These are phyloP conservation scores for Pseudocercospora fuligena DNA, from an alignment of 2,329 filamentous ascomycete species.

Conservation along the genomic window DNA sequence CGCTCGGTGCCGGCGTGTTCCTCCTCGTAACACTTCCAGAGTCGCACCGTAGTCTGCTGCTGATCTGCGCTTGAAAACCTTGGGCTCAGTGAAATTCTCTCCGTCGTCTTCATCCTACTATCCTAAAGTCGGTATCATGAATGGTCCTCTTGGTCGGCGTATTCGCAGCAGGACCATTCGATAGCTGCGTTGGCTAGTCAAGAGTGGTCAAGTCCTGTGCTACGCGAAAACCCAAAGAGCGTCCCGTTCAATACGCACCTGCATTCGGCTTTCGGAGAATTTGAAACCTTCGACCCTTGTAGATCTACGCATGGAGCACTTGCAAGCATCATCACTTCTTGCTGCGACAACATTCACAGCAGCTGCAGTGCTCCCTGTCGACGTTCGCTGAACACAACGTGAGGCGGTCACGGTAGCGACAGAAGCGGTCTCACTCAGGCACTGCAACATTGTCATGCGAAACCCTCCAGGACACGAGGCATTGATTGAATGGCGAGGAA, in stretches of 20 bases:
- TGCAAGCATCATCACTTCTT: neutral
- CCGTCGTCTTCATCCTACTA: no score
- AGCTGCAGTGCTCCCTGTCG: neutral
- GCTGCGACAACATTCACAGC: neutral
- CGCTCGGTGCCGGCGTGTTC: neutral
- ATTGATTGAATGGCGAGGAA: no score
- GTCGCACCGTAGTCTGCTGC: no score
- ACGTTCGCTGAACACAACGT: neutral
- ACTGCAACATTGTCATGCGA: neutral
- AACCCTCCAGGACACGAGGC: no score
- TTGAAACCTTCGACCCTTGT: neutral
- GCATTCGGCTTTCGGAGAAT: neutral
- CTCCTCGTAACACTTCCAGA: neutral
- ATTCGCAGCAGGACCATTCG: neutral
- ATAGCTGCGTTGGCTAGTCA: neutral
- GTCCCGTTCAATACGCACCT: neutral
- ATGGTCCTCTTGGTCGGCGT: neutral
- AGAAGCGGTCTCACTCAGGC: neutral
- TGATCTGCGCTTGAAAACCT: no score
- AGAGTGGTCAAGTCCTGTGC: neutral
- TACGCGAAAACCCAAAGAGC: neutral
- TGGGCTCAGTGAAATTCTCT: no score
- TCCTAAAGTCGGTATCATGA: neutral
- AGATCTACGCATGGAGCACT: neutral
- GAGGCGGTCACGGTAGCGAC: neutral